These are phyloP conservation scores for Diaporthe helianthi DNA, from an alignment of 2,329 filamentous ascomycete species.

Conservation along the genomic window DNA sequence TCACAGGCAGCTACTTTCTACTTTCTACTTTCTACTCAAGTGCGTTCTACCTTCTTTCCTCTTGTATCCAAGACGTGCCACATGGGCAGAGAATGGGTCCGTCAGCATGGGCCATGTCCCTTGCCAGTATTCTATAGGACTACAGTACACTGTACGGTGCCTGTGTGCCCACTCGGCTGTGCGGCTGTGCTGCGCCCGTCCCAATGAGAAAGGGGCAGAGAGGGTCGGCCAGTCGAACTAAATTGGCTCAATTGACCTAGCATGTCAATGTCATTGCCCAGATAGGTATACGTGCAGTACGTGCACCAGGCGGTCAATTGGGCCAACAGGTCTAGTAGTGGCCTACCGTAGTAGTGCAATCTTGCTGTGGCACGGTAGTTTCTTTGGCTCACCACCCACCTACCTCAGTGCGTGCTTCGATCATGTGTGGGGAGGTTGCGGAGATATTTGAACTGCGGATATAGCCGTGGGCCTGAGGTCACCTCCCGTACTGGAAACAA, in stretches of 20 bases:
- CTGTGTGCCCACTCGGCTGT: conserved; percentile 12
- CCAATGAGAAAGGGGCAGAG: conserved; percentile 18
- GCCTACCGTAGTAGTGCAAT: not conserved
- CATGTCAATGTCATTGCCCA: too few relatives aligned
- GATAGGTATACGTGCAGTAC: not conserved
- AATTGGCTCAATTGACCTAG: too few relatives aligned
- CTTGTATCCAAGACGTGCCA: not conserved
- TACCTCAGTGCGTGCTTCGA: not conserved
- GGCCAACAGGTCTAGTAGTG: conserved; percentile 1
- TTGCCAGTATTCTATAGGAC: not conserved
- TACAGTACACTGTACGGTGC: too few relatives aligned
- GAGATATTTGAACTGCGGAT: conserved; percentile 23
- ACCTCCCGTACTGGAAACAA: not conserved
- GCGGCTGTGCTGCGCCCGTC: conserved; percentile 9
- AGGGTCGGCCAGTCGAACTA: not conserved
- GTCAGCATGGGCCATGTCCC: not conserved
- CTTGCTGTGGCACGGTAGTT: conserved; percentile 10
- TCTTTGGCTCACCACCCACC: conserved; percentile 3
- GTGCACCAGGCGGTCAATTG: not conserved
- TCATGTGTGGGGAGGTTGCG: not conserved
- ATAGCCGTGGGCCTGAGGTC: conserved; percentile 8
- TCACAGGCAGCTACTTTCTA: too few relatives aligned
- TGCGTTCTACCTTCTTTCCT: conserved; percentile 20
- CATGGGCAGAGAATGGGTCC: too few relatives aligned
- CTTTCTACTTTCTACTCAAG: not conserved